phyloP scores from a whole-genome alignment of 306 rosid species.

The Cucumis hystrix region DNA sequence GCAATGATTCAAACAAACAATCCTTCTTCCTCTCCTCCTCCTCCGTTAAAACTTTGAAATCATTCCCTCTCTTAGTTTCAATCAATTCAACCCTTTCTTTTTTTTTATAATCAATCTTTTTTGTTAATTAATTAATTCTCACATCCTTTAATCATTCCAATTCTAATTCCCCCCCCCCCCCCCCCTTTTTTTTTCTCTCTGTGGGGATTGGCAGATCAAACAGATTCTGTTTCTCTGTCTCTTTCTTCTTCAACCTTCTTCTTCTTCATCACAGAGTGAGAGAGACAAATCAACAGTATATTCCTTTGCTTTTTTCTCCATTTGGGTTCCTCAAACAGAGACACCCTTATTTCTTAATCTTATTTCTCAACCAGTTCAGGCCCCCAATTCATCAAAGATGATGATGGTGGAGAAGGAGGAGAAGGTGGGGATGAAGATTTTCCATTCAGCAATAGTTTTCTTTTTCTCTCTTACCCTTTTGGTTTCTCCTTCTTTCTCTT shows the following conservation, averaged over 20 bases:
- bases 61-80: slow-evolving; percentile 5
- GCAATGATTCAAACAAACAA: slow-evolving; percentile 3
- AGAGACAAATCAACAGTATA: not conserved
- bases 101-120: not conserved
- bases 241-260: not conserved
- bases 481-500: not conserved
- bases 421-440: not conserved
- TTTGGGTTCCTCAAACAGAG: not conserved
- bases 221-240: slow-evolving; percentile 10
- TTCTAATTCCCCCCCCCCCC: not conserved
- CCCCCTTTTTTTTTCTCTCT: not conserved
- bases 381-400: not conserved
- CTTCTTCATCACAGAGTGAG: not conserved
- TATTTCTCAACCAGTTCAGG: not conserved
- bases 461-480: slow-evolving; percentile 7
- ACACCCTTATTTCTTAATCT: not conserved
- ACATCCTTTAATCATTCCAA: not conserved
- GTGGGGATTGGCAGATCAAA: not conserved
- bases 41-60: not conserved
- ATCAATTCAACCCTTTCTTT: not conserved
- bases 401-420: not conserved
- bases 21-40: not conserved
- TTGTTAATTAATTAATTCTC: not conserved
- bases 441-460: not conserved
- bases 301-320: not conserved